A percentile compares a stretch with the other conserved stretches of the same genome.
Evolutionary conservation across 2,329 filamentous ascomycete species (phyloP).

Genomic region (Teratosphaeria destructans): DNA sequence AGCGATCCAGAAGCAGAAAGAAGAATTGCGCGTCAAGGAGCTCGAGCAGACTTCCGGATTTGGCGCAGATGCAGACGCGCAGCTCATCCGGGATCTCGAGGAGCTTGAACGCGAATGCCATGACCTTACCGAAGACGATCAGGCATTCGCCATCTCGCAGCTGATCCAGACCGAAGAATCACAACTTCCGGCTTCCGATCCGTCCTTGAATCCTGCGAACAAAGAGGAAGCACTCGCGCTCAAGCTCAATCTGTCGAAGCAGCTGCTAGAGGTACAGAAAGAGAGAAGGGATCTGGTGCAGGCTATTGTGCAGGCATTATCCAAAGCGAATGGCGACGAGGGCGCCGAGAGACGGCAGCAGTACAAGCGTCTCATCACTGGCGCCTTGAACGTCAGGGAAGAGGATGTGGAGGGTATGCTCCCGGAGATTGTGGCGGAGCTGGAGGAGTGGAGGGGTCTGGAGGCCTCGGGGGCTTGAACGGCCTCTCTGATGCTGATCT

Average conservation of each 20-base stretch:
- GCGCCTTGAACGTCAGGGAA: slow-evolving; percentile 57
- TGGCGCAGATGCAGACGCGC: slow-evolving; percentile 27
- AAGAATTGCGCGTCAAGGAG: slow-evolving; percentile 46
- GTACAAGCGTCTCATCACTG: slow-evolving; percentile 59
- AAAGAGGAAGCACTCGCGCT: neutral
- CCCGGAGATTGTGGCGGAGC: slow-evolving; percentile 39
- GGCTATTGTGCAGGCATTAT: slow-evolving; percentile 28
- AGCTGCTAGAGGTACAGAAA: neutral
- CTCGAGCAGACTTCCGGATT: slow-evolving; percentile 31
- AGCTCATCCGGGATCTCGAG: slow-evolving; percentile 21
- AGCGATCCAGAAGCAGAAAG: slow-evolving; percentile 41
- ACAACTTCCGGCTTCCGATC: neutral
- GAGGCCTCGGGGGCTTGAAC: slow-evolving; percentile 11
- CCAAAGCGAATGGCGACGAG: slow-evolving; percentile 56
- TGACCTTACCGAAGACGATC: slow-evolving; percentile 34
- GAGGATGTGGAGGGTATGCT: slow-evolving; percentile 57
- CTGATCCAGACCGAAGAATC: slow-evolving; percentile 14
- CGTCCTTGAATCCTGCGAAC: neutral
- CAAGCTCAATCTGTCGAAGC: neutral
- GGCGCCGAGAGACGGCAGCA: slow-evolving; percentile 61
- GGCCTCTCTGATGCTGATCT: neutral
- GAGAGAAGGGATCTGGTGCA: slow-evolving; percentile 29
- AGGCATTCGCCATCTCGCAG: slow-evolving; percentile 28
- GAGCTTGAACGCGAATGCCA: slow-evolving; percentile 34
- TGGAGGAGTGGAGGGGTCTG: slow-evolving; percentile 31